These are phyloP conservation scores for Gynostemma pentaphyllum DNA, from an alignment of 306 rosid species.

Conservation along the genomic window DNA sequence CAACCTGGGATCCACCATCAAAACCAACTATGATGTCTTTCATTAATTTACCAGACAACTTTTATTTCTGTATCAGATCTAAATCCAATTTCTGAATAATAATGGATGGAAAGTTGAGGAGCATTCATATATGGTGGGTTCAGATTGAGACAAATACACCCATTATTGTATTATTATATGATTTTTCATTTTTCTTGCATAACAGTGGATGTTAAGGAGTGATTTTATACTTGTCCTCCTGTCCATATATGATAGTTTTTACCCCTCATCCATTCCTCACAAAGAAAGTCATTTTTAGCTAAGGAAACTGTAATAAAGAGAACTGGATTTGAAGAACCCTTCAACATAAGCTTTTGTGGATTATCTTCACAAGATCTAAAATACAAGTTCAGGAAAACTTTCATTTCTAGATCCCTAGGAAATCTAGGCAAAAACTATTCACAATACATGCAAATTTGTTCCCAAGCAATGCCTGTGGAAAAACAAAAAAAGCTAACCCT, in stretches of 20 bases:
- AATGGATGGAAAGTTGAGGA: constrained; percentile 2
- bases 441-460: not conserved
- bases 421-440: not conserved
- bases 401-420: not conserved
- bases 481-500: not conserved
- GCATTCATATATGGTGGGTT: not conserved
- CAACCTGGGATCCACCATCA: constrained; percentile 12
- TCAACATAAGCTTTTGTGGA: too few species aligned
- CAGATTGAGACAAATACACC: not conserved
- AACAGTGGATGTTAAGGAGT: too few species aligned
- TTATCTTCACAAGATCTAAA: not conserved
- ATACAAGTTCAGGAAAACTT: not conserved
- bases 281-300: not conserved
- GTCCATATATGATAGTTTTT: not conserved
- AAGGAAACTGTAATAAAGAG: too few species aligned
- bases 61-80: constrained; percentile 2
- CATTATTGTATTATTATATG: too few species aligned
- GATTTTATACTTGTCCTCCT: too few species aligned
- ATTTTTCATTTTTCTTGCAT: too few species aligned
- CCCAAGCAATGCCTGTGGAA: not conserved
- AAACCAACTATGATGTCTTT: constrained; percentile 8
- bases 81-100: not conserved
- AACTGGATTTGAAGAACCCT: too few species aligned
- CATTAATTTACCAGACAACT: constrained; percentile 5
- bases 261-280: not conserved